Conservation (phyloP, 306 rosid species). For the Cicer judaicum region DNA sequence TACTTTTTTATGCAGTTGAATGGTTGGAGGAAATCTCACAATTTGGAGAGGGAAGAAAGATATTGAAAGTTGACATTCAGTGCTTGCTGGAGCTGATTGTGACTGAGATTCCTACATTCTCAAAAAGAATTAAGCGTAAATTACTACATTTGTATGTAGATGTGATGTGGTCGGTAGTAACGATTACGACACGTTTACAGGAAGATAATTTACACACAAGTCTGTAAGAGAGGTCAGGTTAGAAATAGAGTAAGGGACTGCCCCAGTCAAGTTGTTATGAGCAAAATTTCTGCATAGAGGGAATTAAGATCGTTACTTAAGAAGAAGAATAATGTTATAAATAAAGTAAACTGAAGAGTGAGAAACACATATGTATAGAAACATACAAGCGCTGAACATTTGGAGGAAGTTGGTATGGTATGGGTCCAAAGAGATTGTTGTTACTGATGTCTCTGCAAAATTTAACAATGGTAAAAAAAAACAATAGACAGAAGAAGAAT, state of each 20-base stretch:
- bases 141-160: slow-evolving; percentile 25
- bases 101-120: slow-evolving; percentile 73
- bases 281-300: slow-evolving; percentile 80
- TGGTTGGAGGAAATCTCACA: slow-evolving; percentile 67
- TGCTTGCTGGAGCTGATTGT: slow-evolving; percentile 83
- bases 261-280: slow-evolving; percentile 65
- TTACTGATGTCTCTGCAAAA: slow-evolving; percentile 81
- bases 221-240: slow-evolving; percentile 64
- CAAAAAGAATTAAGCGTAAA: slow-evolving; percentile 24
- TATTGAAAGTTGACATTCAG: slow-evolving; percentile 62
- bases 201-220: slow-evolving; percentile 65
- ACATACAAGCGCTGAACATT: slow-evolving; percentile 72
- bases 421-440: slow-evolving; percentile 71
- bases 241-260: slow-evolving; percentile 74
- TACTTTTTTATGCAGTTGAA: slow-evolving; percentile 28
- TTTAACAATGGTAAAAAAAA: slow-evolving; percentile 39
- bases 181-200: slow-evolving; percentile 37
- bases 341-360: slow-evolving; percentile 29
- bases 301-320: slow-evolving; percentile 26
- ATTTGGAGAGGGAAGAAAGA: slow-evolving; percentile 70
- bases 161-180: slow-evolving; percentile 19
- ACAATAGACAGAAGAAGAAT: slow-evolving; percentile 10
- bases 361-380: slow-evolving; percentile 37
- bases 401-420: slow-evolving; percentile 82
- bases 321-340: slow-evolving; percentile 11